Conservation (phyloP, 257 asterid genomes). For the Nemophila menziesii region DNA sequence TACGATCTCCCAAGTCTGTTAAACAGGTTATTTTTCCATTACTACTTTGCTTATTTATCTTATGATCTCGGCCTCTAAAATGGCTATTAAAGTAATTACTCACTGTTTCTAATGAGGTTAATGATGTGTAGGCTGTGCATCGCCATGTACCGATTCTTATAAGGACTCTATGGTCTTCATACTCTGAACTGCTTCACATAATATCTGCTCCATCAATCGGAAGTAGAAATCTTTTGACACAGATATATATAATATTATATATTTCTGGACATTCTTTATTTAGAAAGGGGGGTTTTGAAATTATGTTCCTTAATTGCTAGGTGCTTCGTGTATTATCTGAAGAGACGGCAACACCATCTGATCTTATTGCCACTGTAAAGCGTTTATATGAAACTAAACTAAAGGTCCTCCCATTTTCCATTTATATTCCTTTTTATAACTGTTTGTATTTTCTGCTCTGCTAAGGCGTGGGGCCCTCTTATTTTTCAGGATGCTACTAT, state of each 20-base stretch:
- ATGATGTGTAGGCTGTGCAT: slow-evolving; percentile 62
- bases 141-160: slow-evolving; percentile 74
- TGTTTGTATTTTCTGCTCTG: slow-evolving; percentile 4
- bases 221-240: slow-evolving; percentile 73
- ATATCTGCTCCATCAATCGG: slow-evolving; percentile 87
- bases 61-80: background rate
- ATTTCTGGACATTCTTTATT: too few relatives aligned
- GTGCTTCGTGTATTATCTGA: slow-evolving; percentile 71
- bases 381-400: slow-evolving; percentile 67
- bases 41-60: slow-evolving; percentile 12
- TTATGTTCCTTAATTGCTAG: too few relatives aligned
- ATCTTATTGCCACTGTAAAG: slow-evolving; percentile 65
- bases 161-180: slow-evolving; percentile 60
- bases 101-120: too few relatives aligned
- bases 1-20: slow-evolving; percentile 55
- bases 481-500: slow-evolving; percentile 81
- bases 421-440: background rate
- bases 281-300: too few relatives aligned
- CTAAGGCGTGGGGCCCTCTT: slow-evolving; percentile 15
- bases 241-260: too few relatives aligned
- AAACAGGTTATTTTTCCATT: slow-evolving; percentile 64
- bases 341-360: slow-evolving; percentile 71
- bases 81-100: too few relatives aligned
- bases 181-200: slow-evolving; percentile 60
- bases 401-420: slow-evolving; percentile 37